phyloP scores from a whole-genome alignment of 345 rosid genomes.

The Lepidium sativum region DNA sequence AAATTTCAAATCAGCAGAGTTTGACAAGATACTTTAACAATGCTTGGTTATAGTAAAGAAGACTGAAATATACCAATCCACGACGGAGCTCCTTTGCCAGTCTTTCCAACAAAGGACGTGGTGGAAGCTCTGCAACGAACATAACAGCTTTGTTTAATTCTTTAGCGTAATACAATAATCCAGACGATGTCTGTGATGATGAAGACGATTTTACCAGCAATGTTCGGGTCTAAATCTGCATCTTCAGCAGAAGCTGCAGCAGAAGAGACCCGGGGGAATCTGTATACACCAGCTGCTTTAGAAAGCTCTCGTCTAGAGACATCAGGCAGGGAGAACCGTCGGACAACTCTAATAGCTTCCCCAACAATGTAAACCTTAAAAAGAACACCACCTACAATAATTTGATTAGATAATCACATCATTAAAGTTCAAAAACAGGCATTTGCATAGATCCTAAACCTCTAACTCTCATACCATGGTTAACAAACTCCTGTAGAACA shows the following conservation, averaged over 20 bases:
- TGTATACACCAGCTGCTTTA: constrained; percentile 40
- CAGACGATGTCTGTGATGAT: not conserved
- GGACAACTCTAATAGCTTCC: constrained; percentile 71
- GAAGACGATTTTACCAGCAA: constrained; percentile 37
- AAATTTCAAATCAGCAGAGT: not conserved
- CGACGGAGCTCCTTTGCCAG: constrained; percentile 67
- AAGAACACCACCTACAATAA: constrained; percentile 56
- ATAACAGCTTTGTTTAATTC: not conserved
- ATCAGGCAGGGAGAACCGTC: constrained; percentile 80
- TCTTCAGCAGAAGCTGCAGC: constrained; percentile 71
- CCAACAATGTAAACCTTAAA: constrained; percentile 83
- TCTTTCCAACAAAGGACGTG: constrained; percentile 63
- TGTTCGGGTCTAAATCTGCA: constrained; percentile 53
- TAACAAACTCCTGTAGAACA: constrained; percentile 83
- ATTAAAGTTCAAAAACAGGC: not conserved
- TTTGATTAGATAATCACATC: not conserved
- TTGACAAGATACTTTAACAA: not conserved
- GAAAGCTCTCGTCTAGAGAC: constrained; percentile 55
- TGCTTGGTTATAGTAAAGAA: not conserved
- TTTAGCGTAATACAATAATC: not conserved
- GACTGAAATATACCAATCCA: constrained; percentile 36
- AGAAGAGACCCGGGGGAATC: constrained; percentile 65
- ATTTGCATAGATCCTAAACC: not conserved
- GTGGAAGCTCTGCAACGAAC: constrained; percentile 62
- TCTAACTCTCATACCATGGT: constrained; percentile 49